A percentile compares a stretch with the other conserved stretches of the same genome.
Evolutionary conservation across 176 grass and related monocot species (phyloP).

Genomic region (Luzula sylvatica): DNA sequence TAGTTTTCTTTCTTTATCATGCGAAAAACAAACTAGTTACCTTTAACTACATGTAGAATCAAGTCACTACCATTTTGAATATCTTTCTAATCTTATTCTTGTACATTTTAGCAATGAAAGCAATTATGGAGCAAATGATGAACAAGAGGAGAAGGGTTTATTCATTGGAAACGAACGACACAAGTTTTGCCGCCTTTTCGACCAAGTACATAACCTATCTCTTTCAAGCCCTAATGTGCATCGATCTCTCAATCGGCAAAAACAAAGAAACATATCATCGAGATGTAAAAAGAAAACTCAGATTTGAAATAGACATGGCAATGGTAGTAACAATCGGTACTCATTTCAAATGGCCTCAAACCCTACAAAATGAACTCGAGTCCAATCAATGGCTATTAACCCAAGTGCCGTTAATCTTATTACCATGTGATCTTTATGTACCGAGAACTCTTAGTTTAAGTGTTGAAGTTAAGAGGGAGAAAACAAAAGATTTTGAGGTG

Average conservation of each 20-base stretch:
- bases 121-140: background rate
- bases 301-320: constrained; percentile 13
- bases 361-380: background rate
- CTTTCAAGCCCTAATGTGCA: constrained; percentile 1
- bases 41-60: too few species aligned
- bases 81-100: background rate
- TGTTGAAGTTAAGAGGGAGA: background rate
- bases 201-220: constrained; percentile 11
- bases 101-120: constrained; percentile 4
- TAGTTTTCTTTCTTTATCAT: too few species aligned
- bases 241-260: background rate
- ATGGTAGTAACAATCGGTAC: constrained; percentile 9
- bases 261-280: background rate
- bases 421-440: background rate
- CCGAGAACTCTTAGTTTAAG: background rate
- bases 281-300: background rate
- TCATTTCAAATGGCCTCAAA: constrained; percentile 14
- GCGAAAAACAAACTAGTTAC: too few species aligned
- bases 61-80: too few species aligned
- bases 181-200: constrained; percentile 2
- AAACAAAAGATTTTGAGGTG: background rate
- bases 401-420: background rate
- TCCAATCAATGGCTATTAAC: background rate
- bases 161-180: background rate
- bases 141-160: constrained; percentile 4